phyloP scores from a whole-genome alignment of 805 yeast species.

The Spathaspora gorwiae region DNA sequence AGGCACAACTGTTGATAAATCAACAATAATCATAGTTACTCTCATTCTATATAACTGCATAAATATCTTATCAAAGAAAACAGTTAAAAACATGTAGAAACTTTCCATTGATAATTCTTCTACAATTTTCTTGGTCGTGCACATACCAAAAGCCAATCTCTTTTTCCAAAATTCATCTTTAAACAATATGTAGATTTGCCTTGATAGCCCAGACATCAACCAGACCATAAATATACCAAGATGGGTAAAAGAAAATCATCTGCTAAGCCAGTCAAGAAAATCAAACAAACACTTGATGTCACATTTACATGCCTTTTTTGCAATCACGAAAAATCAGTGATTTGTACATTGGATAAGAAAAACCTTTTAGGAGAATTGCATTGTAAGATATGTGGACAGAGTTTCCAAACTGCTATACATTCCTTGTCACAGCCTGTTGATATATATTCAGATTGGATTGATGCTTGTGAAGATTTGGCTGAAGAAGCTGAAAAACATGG shows the following conservation, averaged over 20 bases:
- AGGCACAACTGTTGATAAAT: constrained; percentile 32
- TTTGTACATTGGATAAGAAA: constrained; percentile 84
- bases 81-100: too few relatives aligned
- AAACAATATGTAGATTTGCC: too few relatives aligned
- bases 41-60: too few relatives aligned
- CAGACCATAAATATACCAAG: neutral
- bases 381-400: constrained; percentile 93
- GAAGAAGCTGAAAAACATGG: constrained; percentile 38
- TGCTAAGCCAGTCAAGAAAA: constrained; percentile 65
- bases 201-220: too few relatives aligned
- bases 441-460: constrained; percentile 96
- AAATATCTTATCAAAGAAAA: too few relatives aligned
- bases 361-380: constrained; percentile 75
- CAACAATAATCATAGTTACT: neutral
- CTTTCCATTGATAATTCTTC: too few relatives aligned
- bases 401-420: constrained; percentile 84
- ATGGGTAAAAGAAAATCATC: constrained; percentile 82
- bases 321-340: constrained; percentile 89
- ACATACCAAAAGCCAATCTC: too few relatives aligned
- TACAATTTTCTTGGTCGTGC: too few relatives aligned
- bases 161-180: too few relatives aligned
- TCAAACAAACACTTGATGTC: constrained; percentile 74
- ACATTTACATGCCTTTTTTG: constrained; percentile 90
- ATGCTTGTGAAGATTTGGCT: constrained; percentile 88
- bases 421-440: constrained; percentile 87